phyloP scores from a whole-genome alignment of 441 rosid genomes.

The Monsonia emarginata region DNA sequence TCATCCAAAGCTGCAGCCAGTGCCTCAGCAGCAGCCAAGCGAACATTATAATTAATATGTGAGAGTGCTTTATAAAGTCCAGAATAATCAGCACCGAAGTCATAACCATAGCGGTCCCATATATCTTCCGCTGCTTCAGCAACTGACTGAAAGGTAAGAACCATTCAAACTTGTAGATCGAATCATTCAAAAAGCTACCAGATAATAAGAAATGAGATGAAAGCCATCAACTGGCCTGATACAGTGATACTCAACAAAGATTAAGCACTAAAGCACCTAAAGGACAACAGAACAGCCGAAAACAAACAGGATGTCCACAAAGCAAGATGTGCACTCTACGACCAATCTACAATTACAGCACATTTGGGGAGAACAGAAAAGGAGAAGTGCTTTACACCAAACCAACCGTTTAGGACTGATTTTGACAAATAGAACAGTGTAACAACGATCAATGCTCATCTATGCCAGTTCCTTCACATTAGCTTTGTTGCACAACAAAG shows the following conservation, averaged over 20 bases:
- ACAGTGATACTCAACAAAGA: conserved; percentile 5
- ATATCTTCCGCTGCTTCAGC: conserved; percentile 92
- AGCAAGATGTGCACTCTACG: too few relatives aligned
- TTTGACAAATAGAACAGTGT: too few relatives aligned
- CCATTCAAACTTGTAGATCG: not conserved
- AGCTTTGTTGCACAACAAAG: too few relatives aligned
- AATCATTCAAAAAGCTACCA: not conserved
- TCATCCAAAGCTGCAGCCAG: conserved; percentile 97
- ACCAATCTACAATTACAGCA: too few relatives aligned
- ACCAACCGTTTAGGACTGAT: too few relatives aligned
- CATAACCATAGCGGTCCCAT: conserved; percentile 94
- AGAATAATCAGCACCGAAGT: conserved; percentile 79
- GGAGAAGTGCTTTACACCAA: too few relatives aligned
- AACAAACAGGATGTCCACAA: not conserved
- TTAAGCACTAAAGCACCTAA: not conserved
- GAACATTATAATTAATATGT: conserved; percentile 68
- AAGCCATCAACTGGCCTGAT: too few relatives aligned
- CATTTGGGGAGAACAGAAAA: too few relatives aligned
- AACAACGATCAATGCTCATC: too few relatives aligned
- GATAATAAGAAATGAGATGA: conserved; percentile 2
- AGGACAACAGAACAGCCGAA: not conserved
- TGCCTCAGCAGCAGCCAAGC: conserved; percentile 92
- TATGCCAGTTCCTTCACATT: too few relatives aligned
- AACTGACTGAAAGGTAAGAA: conserved; percentile 46
- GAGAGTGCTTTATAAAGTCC: conserved; percentile 76